A percentile compares a stretch with the other conserved stretches of the same genome.
These are phyloP conservation scores for Trichosporon sp. DNA, from an alignment of 1,284 basidiomycete species.

Conservation along the genomic window DNA sequence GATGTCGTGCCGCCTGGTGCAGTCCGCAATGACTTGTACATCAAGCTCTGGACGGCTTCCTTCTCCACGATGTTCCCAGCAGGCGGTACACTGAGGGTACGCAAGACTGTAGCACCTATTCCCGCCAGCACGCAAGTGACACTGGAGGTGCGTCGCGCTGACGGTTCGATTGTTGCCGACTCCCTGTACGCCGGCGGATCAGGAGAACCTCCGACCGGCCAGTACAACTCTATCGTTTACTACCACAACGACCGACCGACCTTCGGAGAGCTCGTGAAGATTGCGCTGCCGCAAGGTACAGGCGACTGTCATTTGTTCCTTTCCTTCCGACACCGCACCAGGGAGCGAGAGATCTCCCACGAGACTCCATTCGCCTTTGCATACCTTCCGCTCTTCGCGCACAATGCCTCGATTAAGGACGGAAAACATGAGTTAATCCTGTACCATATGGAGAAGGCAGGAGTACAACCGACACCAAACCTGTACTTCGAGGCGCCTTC, in stretches of 20 bases:
- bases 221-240: constrained; percentile 87
- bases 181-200: constrained; percentile 74
- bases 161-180: constrained; percentile 64
- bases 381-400: constrained; percentile 79
- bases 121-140: constrained; percentile 75
- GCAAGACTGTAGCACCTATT: constrained; percentile 29
- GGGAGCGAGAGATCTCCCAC: constrained; percentile 59
- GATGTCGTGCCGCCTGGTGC: constrained; percentile 94
- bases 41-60: constrained; percentile 87
- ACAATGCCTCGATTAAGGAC: constrained; percentile 78
- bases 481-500: constrained; percentile 65
- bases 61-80: constrained; percentile 55
- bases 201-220: constrained; percentile 71
- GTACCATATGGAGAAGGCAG: constrained; percentile 67
- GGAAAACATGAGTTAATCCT: constrained; percentile 79
- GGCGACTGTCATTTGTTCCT: constrained; percentile 88
- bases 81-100: constrained; percentile 38
- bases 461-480: constrained; percentile 58
- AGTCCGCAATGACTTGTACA: constrained; percentile 86
- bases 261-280: constrained; percentile 87
- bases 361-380: constrained; percentile 88
- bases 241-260: constrained; percentile 77
- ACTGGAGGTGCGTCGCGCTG: constrained; percentile 73
- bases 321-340: constrained; percentile 60
- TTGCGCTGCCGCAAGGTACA: constrained; percentile 65